Evolutionary conservation across 495 filamentous ascomycete genomes (phyloP).

Genomic region (Hyaloscypha finlandica): DNA sequence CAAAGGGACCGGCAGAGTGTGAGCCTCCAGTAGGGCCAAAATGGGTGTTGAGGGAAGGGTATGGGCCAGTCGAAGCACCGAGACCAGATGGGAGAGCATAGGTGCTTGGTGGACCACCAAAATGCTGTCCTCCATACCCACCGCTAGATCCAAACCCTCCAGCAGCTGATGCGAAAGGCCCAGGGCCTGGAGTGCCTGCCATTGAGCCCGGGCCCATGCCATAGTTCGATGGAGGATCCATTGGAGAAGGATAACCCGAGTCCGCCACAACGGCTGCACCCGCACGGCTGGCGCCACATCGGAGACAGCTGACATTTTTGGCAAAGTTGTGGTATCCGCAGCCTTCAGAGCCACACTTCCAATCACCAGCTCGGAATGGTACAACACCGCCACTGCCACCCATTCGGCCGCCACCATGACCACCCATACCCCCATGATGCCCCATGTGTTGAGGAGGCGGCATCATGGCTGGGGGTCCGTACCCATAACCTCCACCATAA

Average conservation of each 20-base stretch:
- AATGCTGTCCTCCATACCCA: constrained; percentile 82
- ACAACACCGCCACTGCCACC: constrained; percentile 83
- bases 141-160: constrained; percentile 70
- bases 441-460: constrained; percentile 78
- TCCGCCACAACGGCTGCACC: constrained; percentile 92
- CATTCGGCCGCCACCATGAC: constrained; percentile 68
- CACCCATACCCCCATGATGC: constrained; percentile 71
- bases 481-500: constrained; percentile 62
- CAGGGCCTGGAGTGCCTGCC: constrained; percentile 80
- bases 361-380: constrained; percentile 96
- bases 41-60: constrained; percentile 81
- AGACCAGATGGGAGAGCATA: constrained; percentile 91
- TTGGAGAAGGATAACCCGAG: constrained; percentile 85
- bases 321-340: constrained; percentile 99
- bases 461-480: constrained; percentile 61
- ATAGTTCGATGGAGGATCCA: constrained; percentile 82
- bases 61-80: constrained; percentile 74
- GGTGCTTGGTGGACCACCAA: constrained; percentile 83
- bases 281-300: constrained; percentile 92
- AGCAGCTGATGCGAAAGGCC: constrained; percentile 70
- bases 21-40: constrained; percentile 63
- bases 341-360: constrained; percentile 98
- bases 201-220: constrained; percentile 77
- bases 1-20: constrained; percentile 86
- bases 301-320: constrained; percentile 96